These are phyloP conservation scores for Brassica napus DNA, from an alignment of 345 rosid species.

Conservation along the genomic window Da-Ae NC_063439.1:21101501-21102000, in stretches of 20 bases:
- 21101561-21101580: slow-evolving; percentile 80
- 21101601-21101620: slow-evolving; percentile 90
- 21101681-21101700: background rate
- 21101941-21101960: slow-evolving; percentile 87
- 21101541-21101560: slow-evolving; percentile 72
- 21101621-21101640: slow-evolving; percentile 46
- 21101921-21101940: slow-evolving; percentile 71
- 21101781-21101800: background rate
- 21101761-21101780: background rate
- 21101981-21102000: background rate
- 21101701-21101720: background rate
- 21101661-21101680: background rate
- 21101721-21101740: background rate
- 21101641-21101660: background rate
- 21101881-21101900: slow-evolving; percentile 19
- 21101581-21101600: slow-evolving; percentile 95
- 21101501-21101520: slow-evolving; percentile 37
- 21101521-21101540: slow-evolving; percentile 47
- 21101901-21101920: slow-evolving; percentile 32
- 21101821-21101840: slow-evolving; percentile 15
- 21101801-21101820: background rate
- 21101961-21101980: slow-evolving; percentile 77
- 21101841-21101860: background rate
- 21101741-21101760: background rate
- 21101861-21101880: slow-evolving; percentile 7